Evolutionary conservation across 1,139 yeast genomes (phyloP).

Genomic region (Yamadazyma epiphylla): DNA sequence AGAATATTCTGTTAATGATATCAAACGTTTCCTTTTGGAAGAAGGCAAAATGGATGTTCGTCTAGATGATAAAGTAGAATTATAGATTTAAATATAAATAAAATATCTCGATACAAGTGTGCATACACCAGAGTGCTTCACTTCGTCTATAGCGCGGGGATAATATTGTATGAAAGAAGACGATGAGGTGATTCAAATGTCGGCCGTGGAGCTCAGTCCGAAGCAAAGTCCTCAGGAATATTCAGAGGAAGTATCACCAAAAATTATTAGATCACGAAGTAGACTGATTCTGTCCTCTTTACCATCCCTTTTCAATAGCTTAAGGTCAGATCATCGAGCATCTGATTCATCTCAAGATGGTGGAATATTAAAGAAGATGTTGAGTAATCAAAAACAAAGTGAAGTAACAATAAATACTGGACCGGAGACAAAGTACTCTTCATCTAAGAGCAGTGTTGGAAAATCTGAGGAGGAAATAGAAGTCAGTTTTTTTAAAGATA

Average conservation of each 20-base stretch:
- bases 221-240: no score
- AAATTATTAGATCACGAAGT: no score
- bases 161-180: no score
- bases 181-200: no score
- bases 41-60: conserved; percentile 33
- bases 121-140: no score
- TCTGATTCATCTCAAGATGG: conserved; percentile 9
- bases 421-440: no score
- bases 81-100: no score
- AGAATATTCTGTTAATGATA: conserved; percentile 82
- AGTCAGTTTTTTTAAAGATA: conserved; percentile 6
- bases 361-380: conserved; percentile 7
- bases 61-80: conserved; percentile 26
- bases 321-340: conserved; percentile 17
- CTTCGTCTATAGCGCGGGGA: no score
- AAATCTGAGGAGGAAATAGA: conserved; percentile 4
- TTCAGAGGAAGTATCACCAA: no score
- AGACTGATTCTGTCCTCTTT: conserved; percentile 22
- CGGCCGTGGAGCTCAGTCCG: no score
- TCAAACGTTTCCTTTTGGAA: conserved; percentile 55
- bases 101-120: not conserved
- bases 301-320: conserved; percentile 17
- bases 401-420: no score
- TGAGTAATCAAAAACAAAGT: conserved; percentile 7
- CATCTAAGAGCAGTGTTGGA: no score